A percentile compares a stretch with the other conserved stretches of the same genome.
Evolutionary conservation across 2,329 filamentous ascomycete genomes (phyloP).

Genomic region (Myriosclerotinia curreyana): DNA sequence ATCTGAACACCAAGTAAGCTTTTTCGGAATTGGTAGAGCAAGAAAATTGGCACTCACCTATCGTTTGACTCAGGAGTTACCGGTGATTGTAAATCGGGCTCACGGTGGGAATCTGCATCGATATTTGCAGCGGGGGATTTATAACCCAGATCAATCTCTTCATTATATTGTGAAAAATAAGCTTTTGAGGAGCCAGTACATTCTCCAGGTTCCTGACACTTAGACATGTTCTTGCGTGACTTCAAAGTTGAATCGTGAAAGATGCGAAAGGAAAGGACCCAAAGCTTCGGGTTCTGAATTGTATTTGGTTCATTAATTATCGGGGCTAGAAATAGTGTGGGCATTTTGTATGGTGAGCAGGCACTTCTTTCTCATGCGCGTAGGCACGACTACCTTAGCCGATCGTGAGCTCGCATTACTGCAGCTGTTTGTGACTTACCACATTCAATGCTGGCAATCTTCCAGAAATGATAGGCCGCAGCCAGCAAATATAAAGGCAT

Average conservation of each 20-base stretch:
- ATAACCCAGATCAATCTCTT: background rate
- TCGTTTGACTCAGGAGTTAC: constrained; percentile 9
- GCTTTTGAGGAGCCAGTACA: background rate
- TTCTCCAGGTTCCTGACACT: constrained; percentile 1
- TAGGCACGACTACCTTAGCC: constrained; percentile 10
- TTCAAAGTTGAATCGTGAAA: background rate
- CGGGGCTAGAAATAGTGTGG: background rate
- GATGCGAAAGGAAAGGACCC: background rate
- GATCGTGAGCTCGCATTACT: background rate
- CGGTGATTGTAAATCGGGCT: background rate
- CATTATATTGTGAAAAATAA: background rate
- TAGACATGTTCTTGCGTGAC: constrained; percentile 12
- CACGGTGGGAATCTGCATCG: background rate
- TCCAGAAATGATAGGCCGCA: constrained; percentile 2
- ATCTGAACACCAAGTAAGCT: background rate
- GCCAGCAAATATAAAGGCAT: background rate
- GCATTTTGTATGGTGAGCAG: background rate
- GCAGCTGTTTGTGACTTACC: background rate
- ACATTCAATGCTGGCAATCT: background rate
- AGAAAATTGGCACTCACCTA: background rate
- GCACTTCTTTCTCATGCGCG: constrained; percentile 4
- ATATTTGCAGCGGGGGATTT: background rate
- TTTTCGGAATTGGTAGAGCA: background rate
- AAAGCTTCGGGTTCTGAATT: background rate
- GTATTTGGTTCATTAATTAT: constrained; percentile 1